Conservation (phyloP, 2,329 filamentous ascomycete genomes). For the Aspergillus jensenii region DNA sequence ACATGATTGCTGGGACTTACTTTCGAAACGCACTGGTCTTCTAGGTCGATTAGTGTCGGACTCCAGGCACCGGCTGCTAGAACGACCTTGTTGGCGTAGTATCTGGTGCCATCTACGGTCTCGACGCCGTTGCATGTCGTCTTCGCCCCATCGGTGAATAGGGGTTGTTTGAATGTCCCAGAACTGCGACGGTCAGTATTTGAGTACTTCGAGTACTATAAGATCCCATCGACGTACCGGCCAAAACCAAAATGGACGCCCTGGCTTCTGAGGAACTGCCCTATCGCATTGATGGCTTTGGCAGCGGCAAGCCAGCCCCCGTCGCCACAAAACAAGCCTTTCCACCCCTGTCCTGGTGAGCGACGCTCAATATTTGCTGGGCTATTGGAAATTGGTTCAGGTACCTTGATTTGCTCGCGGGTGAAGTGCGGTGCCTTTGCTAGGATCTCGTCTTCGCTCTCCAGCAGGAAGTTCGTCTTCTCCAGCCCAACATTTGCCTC, state of each 20-base stretch:
- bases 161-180: neutral
- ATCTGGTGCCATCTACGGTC: neutral
- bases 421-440: constrained; percentile 1
- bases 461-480: constrained; percentile 3
- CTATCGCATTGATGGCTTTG: constrained; percentile 6
- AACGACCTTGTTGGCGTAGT: constrained; percentile 5
- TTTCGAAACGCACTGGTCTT: constrained; percentile 46
- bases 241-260: constrained; percentile 5
- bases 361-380: no score
- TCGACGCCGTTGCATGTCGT: constrained; percentile 2
- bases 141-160: neutral
- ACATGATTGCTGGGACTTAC: constrained; percentile 30
- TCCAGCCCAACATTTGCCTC: constrained; percentile 29
- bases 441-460: neutral
- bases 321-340: constrained; percentile 6
- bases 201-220: neutral
- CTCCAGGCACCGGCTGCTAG: constrained; percentile 3
- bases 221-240: neutral
- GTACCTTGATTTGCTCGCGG: neutral
- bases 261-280: neutral
- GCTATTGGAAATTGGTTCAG: neutral
- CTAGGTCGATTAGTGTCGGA: constrained; percentile 34
- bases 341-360: constrained; percentile 3
- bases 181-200: neutral
- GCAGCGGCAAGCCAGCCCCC: constrained; percentile 8